Conservation (phyloP, 106 monocot genomes). For the Platanthera zijinensis region DNA sequence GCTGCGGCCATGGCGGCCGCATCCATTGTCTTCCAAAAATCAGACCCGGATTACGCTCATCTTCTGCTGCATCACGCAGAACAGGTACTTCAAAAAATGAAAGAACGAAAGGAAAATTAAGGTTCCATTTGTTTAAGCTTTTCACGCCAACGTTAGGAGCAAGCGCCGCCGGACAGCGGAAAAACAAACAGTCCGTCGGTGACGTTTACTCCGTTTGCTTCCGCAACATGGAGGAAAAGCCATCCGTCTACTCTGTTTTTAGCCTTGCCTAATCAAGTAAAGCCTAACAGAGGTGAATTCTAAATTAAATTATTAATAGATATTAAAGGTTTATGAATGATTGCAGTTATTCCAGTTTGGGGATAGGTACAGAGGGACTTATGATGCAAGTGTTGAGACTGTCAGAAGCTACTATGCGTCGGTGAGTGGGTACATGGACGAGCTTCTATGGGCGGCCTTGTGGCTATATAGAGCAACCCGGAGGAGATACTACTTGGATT, state of each 20-base stretch:
- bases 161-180: no score
- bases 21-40: slow-evolving; percentile 13
- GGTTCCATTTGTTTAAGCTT: no score
- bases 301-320: neutral
- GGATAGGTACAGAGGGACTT: slow-evolving; percentile 46
- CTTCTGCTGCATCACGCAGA: slow-evolving; percentile 18
- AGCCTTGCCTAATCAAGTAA: no score
- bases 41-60: slow-evolving; percentile 13
- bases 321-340: neutral
- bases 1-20: slow-evolving; percentile 25
- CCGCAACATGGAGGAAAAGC: no score
- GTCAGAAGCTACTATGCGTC: slow-evolving; percentile 44
- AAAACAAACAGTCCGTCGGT: no score
- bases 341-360: slow-evolving; percentile 53
- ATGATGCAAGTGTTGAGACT: slow-evolving; percentile 28
- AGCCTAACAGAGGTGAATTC: no score
- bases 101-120: no score
- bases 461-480: slow-evolving; percentile 39
- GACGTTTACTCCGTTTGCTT: no score
- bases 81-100: neutral
- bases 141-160: no score
- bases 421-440: slow-evolving; percentile 52
- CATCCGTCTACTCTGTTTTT: no score
- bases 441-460: slow-evolving; percentile 59
- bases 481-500: slow-evolving; percentile 26